Evolutionary conservation across 192 early-diverging fungal species (phyloP).

Genomic region (Coemansia interrupta): DNA sequence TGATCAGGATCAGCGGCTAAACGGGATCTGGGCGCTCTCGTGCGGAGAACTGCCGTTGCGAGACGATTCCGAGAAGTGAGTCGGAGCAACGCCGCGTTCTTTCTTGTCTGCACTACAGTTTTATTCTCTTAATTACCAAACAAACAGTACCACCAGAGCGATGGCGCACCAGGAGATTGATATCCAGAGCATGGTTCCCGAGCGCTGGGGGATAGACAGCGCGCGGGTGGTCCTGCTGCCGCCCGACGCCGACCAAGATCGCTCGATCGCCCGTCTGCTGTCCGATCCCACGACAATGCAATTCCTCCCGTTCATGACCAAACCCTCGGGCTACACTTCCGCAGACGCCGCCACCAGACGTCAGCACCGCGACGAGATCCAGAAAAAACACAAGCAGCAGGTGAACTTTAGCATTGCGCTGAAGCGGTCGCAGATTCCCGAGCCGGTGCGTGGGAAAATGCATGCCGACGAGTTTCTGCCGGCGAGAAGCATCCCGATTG

Average conservation of each 20-base stretch:
- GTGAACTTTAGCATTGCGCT: conserved; percentile 36
- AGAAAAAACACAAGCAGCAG: conserved; percentile 22
- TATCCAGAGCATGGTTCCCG: conserved; percentile 16
- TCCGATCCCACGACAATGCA: conserved; percentile 38
- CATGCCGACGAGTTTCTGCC: conserved; percentile 25
- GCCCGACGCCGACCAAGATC: conserved; percentile 38
- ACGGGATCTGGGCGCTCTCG: too few relatives aligned
- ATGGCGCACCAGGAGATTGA: too few relatives aligned
- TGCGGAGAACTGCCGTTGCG: too few relatives aligned
- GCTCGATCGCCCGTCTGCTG: conserved; percentile 20
- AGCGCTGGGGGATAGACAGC: conserved; percentile 16
- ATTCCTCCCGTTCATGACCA: conserved; percentile 32
- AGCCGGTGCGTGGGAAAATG: conserved; percentile 10
- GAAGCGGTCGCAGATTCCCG: conserved; percentile 30
- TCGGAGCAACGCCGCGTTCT: too few relatives aligned
- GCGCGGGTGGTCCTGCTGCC: conserved; percentile 28
- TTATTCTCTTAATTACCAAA: too few relatives aligned
- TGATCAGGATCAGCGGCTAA: too few relatives aligned
- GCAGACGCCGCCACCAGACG: conserved; percentile 19
- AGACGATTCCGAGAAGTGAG: too few relatives aligned
- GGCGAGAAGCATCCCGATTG: conserved; percentile 18
- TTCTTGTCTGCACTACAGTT: too few relatives aligned
- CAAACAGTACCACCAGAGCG: too few relatives aligned
- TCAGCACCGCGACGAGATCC: conserved; percentile 15
- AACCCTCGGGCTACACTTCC: conserved; percentile 19